These are phyloP conservation scores for Dactylellina parvicollis DNA, from an alignment of 2,329 filamentous ascomycete genomes.

Conservation along the genomic window DNA sequence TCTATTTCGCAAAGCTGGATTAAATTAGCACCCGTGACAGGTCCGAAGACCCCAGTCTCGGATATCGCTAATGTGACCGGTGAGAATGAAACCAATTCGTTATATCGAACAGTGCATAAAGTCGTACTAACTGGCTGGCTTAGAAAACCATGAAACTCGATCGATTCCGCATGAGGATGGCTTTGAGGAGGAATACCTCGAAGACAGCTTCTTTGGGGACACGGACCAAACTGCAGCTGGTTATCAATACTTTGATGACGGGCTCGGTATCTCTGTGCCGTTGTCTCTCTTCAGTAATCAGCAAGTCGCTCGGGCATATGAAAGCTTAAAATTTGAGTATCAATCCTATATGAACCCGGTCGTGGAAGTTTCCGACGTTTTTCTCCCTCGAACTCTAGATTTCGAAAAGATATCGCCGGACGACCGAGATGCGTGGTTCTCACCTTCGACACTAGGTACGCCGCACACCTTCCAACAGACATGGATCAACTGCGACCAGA, in stretches of 20 bases:
- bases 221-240: no score
- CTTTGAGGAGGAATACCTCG: no score
- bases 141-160: no score
- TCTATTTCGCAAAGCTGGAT: background rate
- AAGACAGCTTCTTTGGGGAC: no score
- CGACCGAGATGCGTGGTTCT: slow-evolving; percentile 23
- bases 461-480: background rate
- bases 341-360: slow-evolving; percentile 7
- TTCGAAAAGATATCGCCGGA: slow-evolving; percentile 8
- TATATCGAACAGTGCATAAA: no score
- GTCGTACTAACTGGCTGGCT: no score
- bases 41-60: no score
- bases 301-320: background rate
- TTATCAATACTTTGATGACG: no score
- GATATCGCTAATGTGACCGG: no score
- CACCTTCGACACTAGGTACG: background rate
- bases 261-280: background rate
- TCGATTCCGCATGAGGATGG: no score
- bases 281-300: slow-evolving; percentile 2
- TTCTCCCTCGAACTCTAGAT: slow-evolving; percentile 12
- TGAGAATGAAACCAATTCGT: no score
- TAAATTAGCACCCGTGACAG: no score
- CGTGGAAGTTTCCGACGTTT: slow-evolving; percentile 25
- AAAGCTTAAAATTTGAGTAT: slow-evolving; percentile 20
- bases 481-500: slow-evolving; percentile 12